A percentile compares a stretch with the other conserved stretches of the same genome.
Conservation (phyloP, 805 yeast genomes). For the Hanseniaspora jakobsenii region DNA sequence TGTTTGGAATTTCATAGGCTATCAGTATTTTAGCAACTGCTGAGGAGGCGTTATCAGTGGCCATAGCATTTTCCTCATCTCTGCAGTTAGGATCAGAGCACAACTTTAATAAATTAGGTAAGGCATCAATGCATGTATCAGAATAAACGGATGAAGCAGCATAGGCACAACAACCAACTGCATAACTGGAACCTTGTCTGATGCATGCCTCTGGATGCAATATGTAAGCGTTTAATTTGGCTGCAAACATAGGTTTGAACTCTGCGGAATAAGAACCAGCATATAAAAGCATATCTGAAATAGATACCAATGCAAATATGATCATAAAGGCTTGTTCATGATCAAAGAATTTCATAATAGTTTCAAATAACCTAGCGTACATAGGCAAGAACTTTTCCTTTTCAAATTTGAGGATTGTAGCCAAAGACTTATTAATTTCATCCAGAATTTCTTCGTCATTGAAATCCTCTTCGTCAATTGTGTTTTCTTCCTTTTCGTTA, state of each 20-base stretch:
- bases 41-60: conserved; percentile 76
- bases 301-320: conserved; percentile 65
- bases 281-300: conserved; percentile 70
- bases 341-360: conserved; percentile 42
- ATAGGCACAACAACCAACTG: conserved; percentile 79
- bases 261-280: conserved; percentile 57
- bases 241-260: conserved; percentile 53
- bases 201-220: conserved; percentile 55
- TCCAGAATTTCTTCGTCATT: conserved; percentile 85
- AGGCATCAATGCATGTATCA: conserved; percentile 53
- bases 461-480: conserved; percentile 55
- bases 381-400: conserved; percentile 48
- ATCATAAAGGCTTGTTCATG: conserved; percentile 59
- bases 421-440: conserved; percentile 66
- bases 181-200: conserved; percentile 78
- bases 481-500: conserved; percentile 69
- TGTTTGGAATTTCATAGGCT: conserved; percentile 52
- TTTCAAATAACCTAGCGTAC: conserved; percentile 53
- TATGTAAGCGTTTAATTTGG: conserved; percentile 53
- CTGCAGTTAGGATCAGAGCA: conserved; percentile 66
- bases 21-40: conserved; percentile 77
- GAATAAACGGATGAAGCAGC: conserved; percentile 55
- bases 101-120: conserved; percentile 65
- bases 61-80: conserved; percentile 69
- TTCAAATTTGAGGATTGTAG: conserved; percentile 54